These are phyloP conservation scores for Lasiosphaeria hispida DNA, from an alignment of 495 filamentous ascomycete species.

Conservation along the genomic window DNA sequence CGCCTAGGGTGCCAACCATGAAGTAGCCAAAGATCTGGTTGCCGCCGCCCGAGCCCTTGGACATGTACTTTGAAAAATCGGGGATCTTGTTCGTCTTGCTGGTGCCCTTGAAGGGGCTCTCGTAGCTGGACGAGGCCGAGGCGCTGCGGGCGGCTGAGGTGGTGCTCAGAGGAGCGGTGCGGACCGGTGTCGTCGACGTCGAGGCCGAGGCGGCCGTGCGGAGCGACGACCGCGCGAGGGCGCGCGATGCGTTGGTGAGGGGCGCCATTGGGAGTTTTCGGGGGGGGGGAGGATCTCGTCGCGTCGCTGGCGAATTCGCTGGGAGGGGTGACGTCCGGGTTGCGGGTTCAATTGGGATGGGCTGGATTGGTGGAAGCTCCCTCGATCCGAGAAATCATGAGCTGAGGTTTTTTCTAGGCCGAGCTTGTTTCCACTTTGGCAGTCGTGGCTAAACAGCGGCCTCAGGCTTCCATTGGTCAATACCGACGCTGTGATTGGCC, in stretches of 20 bases:
- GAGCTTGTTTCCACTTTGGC: constrained; percentile 37
- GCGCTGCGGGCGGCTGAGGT: constrained; percentile 37
- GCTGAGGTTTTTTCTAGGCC: constrained; percentile 53
- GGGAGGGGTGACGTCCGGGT: constrained; percentile 2
- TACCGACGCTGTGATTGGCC: constrained; percentile 29
- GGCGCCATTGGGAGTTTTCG: constrained; percentile 43
- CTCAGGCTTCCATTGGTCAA: constrained; percentile 30
- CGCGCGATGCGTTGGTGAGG: constrained; percentile 46
- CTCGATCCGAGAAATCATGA: constrained; percentile 20
- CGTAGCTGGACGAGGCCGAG: constrained; percentile 35
- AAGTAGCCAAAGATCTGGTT: constrained; percentile 96
- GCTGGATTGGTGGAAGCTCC: constrained; percentile 15
- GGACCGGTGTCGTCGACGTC: constrained; percentile 22
- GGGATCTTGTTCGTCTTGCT: constrained; percentile 67
- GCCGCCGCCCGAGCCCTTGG: constrained; percentile 56
- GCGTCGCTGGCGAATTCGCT: constrained; percentile 1
- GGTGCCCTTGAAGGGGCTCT: constrained; percentile 62
- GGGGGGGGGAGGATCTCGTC: constrained; percentile 1
- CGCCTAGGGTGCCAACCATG: constrained; percentile 93
- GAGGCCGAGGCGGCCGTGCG: constrained; percentile 28
- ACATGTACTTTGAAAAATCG: constrained; percentile 84
- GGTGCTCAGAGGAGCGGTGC: constrained; percentile 43
- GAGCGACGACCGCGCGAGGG: constrained; percentile 41
- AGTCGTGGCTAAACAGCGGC: constrained; percentile 18
- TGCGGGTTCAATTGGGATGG: constrained; percentile 35